A percentile compares a stretch with the other conserved stretches of the same genome.
Evolutionary conservation across 257 asterid species (phyloP).

Genomic region (Salvia hispanica): DNA sequence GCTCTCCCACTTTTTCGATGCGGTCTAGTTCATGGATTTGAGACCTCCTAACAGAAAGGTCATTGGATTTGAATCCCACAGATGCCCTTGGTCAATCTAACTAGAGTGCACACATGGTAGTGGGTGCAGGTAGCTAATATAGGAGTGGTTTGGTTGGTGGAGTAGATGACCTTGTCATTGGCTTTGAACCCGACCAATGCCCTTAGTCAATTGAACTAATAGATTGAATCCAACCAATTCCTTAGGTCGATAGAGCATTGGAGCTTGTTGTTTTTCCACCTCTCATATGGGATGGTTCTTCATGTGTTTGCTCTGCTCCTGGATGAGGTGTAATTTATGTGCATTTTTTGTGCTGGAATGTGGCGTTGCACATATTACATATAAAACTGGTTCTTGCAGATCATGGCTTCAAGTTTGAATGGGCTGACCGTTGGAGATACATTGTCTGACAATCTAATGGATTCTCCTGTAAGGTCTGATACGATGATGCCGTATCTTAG

Average conservation of each 20-base stretch:
- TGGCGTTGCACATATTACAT: slow-evolving; percentile 5
- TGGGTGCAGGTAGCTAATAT: too few relatives aligned
- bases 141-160: neutral
- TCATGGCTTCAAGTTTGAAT: slow-evolving; percentile 97
- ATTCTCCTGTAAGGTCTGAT: slow-evolving; percentile 78
- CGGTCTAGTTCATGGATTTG: too few relatives aligned
- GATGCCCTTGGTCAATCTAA: too few relatives aligned
- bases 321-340: neutral
- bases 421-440: slow-evolving; percentile 88
- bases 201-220: too few relatives aligned
- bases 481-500: slow-evolving; percentile 59
- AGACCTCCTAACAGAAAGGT: neutral
- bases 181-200: neutral
- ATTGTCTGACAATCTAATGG: slow-evolving; percentile 66
- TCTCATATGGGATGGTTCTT: neutral
- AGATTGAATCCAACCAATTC: too few relatives aligned
- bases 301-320: slow-evolving; percentile 6
- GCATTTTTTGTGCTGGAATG: slow-evolving; percentile 4
- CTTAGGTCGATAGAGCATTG: too few relatives aligned
- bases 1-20: neutral
- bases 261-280: neutral
- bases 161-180: neutral
- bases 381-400: slow-evolving; percentile 48
- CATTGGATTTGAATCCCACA: neutral
- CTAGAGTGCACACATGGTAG: too few relatives aligned